Base-by-base conservation (phyloP, 2,329 filamentous ascomycete species). In the Pleoardoris graminearum region DNA sequence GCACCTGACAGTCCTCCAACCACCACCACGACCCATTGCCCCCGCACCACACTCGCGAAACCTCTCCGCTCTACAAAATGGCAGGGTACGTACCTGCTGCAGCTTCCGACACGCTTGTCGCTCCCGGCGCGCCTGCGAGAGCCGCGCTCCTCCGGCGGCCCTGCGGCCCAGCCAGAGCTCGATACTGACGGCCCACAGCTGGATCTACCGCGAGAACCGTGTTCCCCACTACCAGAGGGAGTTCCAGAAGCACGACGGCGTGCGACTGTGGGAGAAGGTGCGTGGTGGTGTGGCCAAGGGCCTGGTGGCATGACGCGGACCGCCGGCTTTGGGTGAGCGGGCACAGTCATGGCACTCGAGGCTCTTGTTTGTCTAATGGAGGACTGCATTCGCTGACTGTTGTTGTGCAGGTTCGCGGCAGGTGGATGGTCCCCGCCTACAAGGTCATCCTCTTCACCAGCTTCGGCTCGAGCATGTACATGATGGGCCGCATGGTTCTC, bases 191-290 rank as follows among this genome's bases (percentile, higher is more conserved):
- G 29, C 22, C 41, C 48, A 44, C 58, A 72, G 70, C 65, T 72
- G 65, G 63, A 62, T 91, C 79, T 80, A 89, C 82, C 85, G 86
- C 75, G 82, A 83, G 74, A 93, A 93, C 84, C 83, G 82, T 69
- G 89, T 92, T 68, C 87, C 88, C 51, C 68, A 88, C 72, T 82
- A 88, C 79, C 89, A 93, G 82, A 81, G 83, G 70, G 77, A 84
- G 65, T 91, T 90, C 80, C 89, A 91, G 79, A 79, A 82, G 61
- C 86, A 89, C 65, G 88, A 88, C 76, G 84, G 83, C 68, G 76
- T 85, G 63, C 85, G 89, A 68, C 76, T 90, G 73, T 92, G 89
- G 89, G 80, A 83, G 76, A 91, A 91, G 77, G 89, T 92, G 82
- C 74, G 87, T 81, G 25, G 35, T 22, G 23, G 51, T 48, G 8